These are phyloP conservation scores for Cenchrus americanus DNA, from an alignment of 176 grass and related monocot genomes.

Conservation along the genomic window DNA sequence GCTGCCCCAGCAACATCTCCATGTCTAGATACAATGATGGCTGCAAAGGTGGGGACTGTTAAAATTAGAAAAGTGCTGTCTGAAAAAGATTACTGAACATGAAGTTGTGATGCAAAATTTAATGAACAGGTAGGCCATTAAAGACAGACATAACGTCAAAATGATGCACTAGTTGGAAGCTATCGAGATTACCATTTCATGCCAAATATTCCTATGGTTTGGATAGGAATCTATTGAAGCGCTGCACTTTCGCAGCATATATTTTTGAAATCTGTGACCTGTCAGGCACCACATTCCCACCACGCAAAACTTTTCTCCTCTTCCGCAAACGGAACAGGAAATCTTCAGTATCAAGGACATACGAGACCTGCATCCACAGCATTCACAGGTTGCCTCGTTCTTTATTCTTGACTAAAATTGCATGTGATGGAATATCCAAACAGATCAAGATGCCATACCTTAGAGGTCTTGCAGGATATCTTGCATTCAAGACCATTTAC, in stretches of 20 bases:
- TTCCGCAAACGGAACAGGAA: conserved; percentile 74
- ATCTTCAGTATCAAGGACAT: conserved; percentile 98
- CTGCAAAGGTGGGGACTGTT: conserved; percentile 29
- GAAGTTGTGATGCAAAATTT: not conserved
- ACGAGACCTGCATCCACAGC: conserved; percentile 57
- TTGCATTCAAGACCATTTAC: conserved; percentile 97
- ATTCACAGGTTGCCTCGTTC: not conserved
- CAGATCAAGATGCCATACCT: conserved; percentile 47
- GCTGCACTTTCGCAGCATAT: conserved; percentile 60
- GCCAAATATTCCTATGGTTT: conserved; percentile 54
- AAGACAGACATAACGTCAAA: not conserved
- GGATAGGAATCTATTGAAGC: conserved; percentile 73
- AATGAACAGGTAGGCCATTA: not conserved
- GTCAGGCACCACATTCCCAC: conserved; percentile 33
- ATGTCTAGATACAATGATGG: conserved; percentile 29
- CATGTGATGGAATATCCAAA: not conserved
- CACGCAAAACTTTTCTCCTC: conserved; percentile 42
- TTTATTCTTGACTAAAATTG: conserved; percentile 1
- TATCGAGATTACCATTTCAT: conserved; percentile 55
- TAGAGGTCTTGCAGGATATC: conserved; percentile 79
- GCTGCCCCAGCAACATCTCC: conserved; percentile 28
- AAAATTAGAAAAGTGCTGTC: not conserved
- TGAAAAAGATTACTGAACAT: not conserved
- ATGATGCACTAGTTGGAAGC: not conserved
- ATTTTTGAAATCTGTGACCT: conserved; percentile 40